Conservation (phyloP, 164 flowering plant species). For the Liriodendron chinense region DNA sequence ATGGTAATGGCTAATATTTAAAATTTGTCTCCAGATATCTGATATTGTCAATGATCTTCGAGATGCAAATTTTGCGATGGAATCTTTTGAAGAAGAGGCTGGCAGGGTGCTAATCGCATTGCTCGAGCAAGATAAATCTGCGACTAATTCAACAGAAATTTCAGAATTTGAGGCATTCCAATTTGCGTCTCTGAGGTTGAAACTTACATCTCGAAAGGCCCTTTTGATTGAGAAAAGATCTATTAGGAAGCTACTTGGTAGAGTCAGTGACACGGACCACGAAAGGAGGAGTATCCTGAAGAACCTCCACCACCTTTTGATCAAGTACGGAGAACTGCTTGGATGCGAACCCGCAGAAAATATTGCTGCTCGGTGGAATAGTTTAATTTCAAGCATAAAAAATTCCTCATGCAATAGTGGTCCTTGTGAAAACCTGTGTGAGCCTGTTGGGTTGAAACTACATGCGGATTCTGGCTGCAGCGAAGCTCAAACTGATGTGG, state of each 20-base stretch:
- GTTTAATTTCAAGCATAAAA: background rate
- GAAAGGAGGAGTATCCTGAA: slow-evolving; percentile 45
- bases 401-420: background rate
- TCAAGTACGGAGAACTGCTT: slow-evolving; percentile 42
- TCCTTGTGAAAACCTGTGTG: slow-evolving; percentile 10
- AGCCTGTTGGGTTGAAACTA: slow-evolving; percentile 10
- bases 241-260: slow-evolving; percentile 48
- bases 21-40: slow-evolving; percentile 54
- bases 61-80: slow-evolving; percentile 44
- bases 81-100: slow-evolving; percentile 65
- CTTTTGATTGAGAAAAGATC: slow-evolving; percentile 69
- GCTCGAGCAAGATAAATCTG: slow-evolving; percentile 32
- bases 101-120: slow-evolving; percentile 51
- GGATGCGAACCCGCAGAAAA: slow-evolving; percentile 24
- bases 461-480: slow-evolving; percentile 5
- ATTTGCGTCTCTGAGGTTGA: slow-evolving; percentile 48
- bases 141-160: slow-evolving; percentile 33
- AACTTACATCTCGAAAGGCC: slow-evolving; percentile 51
- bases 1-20: background rate
- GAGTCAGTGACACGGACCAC: slow-evolving; percentile 23
- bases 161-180: slow-evolving; percentile 46
- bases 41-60: slow-evolving; percentile 51
- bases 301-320: slow-evolving; percentile 50
- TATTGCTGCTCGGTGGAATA: slow-evolving; percentile 16
- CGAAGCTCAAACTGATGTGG: slow-evolving; percentile 20